phyloP scores from a whole-genome alignment of 169 alveolate genomes.

The Eimeria acervulina region DNA sequence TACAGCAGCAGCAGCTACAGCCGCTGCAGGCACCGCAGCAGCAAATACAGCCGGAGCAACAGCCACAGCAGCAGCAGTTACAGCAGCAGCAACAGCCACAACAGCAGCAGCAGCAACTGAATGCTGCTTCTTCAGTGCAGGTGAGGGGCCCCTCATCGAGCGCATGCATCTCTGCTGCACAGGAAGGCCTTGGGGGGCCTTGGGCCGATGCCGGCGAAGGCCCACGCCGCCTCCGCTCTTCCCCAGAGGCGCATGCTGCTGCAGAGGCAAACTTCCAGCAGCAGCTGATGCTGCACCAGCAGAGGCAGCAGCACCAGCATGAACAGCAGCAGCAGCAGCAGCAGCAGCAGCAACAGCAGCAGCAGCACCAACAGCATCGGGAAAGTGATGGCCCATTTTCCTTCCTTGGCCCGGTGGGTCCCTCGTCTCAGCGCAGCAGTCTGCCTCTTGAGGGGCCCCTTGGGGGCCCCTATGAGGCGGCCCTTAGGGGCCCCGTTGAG shows the following conservation, averaged over 20 bases:
- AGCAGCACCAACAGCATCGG: conserved; percentile 36
- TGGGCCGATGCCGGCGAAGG: background rate
- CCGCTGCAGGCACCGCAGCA: background rate
- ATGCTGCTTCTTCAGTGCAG: background rate
- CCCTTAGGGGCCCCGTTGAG: background rate
- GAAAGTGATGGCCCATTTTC: background rate
- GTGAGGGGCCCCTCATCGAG: conserved; percentile 3
- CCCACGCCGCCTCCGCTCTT: background rate
- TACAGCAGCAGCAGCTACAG: background rate
- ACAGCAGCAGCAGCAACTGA: background rate
- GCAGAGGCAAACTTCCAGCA: background rate
- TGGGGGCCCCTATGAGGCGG: conserved; percentile 14
- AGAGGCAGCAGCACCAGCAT: background rate
- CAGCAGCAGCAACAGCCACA: background rate
- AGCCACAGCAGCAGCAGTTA: background rate
- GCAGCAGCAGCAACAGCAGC: background rate
- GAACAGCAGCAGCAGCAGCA: background rate
- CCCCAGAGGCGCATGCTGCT: background rate
- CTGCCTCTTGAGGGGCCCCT: background rate
- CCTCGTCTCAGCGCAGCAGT: background rate
- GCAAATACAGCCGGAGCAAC: background rate
- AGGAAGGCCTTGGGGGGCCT: background rate
- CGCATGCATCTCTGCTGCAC: background rate
- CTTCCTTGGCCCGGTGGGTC: background rate
- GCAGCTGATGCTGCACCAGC: background rate